Percentiles rank a stretch among this genome's conserved stretches.
phyloP scores from a whole-genome alignment of 2,329 filamentous ascomycete species.

The Arachnomyces sp. region DNA sequence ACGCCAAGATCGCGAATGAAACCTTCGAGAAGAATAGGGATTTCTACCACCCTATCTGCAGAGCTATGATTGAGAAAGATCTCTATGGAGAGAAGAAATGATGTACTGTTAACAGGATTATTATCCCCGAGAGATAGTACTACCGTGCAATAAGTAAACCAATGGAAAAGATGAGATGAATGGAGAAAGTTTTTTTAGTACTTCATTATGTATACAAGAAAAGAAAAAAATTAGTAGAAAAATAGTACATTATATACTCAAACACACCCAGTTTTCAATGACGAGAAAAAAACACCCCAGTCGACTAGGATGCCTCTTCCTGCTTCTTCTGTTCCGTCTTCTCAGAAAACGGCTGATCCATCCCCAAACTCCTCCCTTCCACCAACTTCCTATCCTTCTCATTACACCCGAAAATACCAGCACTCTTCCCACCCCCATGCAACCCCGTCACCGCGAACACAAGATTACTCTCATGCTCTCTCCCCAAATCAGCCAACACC shows the following conservation, averaged over 20 bases:
- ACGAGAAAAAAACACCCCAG: too few relatives aligned
- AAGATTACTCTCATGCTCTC: slow-evolving; percentile 47
- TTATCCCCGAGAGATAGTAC: not conserved
- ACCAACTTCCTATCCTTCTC: slow-evolving; percentile 33
- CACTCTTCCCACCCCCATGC: slow-evolving; percentile 29
- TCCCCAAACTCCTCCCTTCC: slow-evolving; percentile 18
- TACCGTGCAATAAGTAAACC: not conserved
- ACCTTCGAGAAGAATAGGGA: slow-evolving; percentile 83
- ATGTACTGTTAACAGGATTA: slow-evolving; percentile 1
- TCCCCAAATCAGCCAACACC: slow-evolving; percentile 48
- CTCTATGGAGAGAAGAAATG: slow-evolving; percentile 43
- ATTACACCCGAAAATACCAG: slow-evolving; percentile 27
- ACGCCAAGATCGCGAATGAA: slow-evolving; percentile 65
- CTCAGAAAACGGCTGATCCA: slow-evolving; percentile 6
- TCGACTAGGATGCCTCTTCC: too few relatives aligned
- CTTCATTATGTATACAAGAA: too few relatives aligned
- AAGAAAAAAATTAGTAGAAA: too few relatives aligned
- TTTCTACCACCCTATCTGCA: slow-evolving; percentile 95
- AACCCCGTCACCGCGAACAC: slow-evolving; percentile 43
- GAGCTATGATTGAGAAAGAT: slow-evolving; percentile 79
- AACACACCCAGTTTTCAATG: too few relatives aligned
- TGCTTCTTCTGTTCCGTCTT: not conserved
- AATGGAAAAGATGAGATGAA: too few relatives aligned
- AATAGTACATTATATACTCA: too few relatives aligned
- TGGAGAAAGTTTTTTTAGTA: too few relatives aligned